Percentiles rank a stretch among this genome's conserved stretches.
Conservation (phyloP, 2,329 filamentous ascomycete species). For the Lasiodiplodia sp. region DNA sequence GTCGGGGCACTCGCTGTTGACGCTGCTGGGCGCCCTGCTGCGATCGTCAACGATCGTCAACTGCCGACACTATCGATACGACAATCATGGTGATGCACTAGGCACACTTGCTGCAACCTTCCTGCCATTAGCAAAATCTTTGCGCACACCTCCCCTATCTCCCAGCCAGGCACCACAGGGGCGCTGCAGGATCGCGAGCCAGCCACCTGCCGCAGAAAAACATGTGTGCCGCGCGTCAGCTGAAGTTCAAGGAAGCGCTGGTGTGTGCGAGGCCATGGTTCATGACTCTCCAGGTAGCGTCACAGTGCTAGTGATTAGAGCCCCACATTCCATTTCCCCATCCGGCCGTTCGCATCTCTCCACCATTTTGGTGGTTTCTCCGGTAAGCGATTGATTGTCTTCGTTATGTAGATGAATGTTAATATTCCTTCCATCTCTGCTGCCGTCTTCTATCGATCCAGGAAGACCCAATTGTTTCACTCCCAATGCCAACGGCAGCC, state of each 20-base stretch:
- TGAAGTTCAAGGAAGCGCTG: neutral
- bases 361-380: neutral
- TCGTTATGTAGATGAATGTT: neutral
- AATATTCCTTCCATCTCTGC: neutral
- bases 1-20: neutral
- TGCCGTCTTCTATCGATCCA: neutral
- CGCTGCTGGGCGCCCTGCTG: neutral
- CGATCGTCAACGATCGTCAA: neutral
- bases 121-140: neutral
- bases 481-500: neutral
- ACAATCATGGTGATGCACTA: neutral
- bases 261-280: neutral
- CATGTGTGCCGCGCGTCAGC: neutral
- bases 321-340: neutral
- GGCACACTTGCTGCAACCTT: neutral
- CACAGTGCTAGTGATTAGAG: neutral
- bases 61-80: neutral
- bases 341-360: neutral
- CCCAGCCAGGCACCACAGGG: neutral
- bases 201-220: neutral
- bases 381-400: neutral
- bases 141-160: neutral
- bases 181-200: neutral
- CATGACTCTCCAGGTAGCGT: neutral
- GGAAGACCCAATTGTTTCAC: neutral